phyloP scores from a whole-genome alignment of 2,329 filamentous ascomycete genomes.

The Colletotrichum godetiae region DNA sequence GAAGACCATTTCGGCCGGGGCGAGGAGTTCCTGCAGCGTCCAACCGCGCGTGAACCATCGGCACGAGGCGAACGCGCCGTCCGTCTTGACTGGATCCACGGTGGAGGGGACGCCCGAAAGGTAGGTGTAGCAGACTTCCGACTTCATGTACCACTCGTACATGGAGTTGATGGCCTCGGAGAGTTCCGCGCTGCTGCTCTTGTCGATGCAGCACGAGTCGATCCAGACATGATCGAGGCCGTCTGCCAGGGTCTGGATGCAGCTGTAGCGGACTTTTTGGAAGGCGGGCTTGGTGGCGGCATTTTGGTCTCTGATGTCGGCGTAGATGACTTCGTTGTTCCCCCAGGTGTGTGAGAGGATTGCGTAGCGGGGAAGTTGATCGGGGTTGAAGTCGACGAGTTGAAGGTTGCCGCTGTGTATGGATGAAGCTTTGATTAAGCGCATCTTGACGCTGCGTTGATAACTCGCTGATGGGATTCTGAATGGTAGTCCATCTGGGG shows the following conservation, averaged over 20 bases:
- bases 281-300: not conserved
- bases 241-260: not conserved
- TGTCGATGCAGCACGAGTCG: not conserved
- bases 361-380: not conserved
- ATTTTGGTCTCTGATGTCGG: not conserved
- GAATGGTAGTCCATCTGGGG: not conserved
- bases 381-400: not conserved
- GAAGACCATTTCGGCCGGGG: not conserved
- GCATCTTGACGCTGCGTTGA: not conserved
- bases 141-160: conserved; percentile 31
- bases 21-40: not conserved
- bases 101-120: conserved; percentile 22
- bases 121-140: conserved; percentile 26
- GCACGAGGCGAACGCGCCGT: not conserved
- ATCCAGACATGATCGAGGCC: not conserved
- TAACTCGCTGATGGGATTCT: not conserved
- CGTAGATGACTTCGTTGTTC: not conserved
- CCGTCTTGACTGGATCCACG: not conserved
- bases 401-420: not conserved
- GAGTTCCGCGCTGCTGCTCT: not conserved
- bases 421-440: not conserved
- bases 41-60: not conserved
- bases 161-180: conserved; percentile 13
- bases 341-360: not conserved
- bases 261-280: not conserved